Evolutionary conservation across 805 yeast species (phyloP), one percentile per base, ranked within the genome.

Genomic region (Nematodospora valgi): DNA sequence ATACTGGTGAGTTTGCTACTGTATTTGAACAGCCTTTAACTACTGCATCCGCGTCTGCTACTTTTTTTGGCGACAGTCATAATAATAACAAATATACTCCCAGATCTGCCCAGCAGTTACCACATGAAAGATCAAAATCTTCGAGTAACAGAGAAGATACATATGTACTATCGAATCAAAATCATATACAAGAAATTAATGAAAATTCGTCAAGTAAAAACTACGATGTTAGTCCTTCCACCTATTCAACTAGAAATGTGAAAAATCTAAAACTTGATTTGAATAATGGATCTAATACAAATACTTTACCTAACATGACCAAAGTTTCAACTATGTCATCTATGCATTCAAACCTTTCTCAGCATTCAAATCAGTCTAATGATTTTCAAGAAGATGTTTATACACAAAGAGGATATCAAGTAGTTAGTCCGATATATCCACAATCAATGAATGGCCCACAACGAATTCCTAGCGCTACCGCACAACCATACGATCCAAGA

Each of bases 401-500:
- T 21, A 8, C 23, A 21, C 23, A 21, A 21, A 7, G 10, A 21
- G 23, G 23, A 8, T 21, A 21, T 21, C 23, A 21, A 21, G 23
- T 21, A 10, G n/a, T 18, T 16, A n/a, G n/a, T n/a, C n/a, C n/a
- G n/a, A n/a, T n/a, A n/a, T n/a, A n/a, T n/a, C 32, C 32, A 16
- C 15, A 14, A 28, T 28, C 18, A 15, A 15, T 12, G 9, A 17
- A 17, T 15, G 15, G 22, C 7, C 23, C 16, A 17, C 22, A 6
- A 7, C 15, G 19, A 11, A n/a, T n/a, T n/a, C n/a, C n/a, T n/a
- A n/a, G n/a, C n/a, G n/a, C n/a, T n/a, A 23, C 29, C 5, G 22
- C n/a, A n/a, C 16, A 15, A n/a, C 35, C 14, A 32, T 32, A 25
- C 12, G 35, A 32, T 32, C 35, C 35, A 32, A 32, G 35, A 32